Conservation (phyloP, 129 eudicot genomes). For the Oenanthe sinensis region DNA sequence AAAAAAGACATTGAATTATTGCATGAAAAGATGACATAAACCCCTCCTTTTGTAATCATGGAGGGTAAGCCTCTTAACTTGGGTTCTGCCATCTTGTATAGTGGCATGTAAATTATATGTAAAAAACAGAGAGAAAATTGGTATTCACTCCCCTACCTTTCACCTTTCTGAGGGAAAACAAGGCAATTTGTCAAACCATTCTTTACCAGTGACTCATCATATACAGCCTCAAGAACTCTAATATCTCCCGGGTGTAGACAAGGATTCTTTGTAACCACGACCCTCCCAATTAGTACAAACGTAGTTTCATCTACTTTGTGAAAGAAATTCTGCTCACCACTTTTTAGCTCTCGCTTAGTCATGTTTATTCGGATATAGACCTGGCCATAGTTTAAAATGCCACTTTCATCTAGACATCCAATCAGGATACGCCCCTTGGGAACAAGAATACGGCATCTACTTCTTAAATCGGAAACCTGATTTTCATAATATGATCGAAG, state of each 20-base stretch:
- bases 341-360: conserved; percentile 42
- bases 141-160: conserved; percentile 32
- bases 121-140: neutral
- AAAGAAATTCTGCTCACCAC: conserved; percentile 37
- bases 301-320: conserved; percentile 54
- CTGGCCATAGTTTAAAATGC: conserved; percentile 76
- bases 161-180: conserved; percentile 86
- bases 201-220: conserved; percentile 48
- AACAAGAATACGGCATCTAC: conserved; percentile 64
- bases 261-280: conserved; percentile 88
- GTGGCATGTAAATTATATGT: neutral
- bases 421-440: conserved; percentile 81
- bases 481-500: conserved; percentile 54
- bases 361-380: conserved; percentile 58
- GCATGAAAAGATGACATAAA: neutral
- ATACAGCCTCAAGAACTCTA: conserved; percentile 85
- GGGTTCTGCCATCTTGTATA: neutral
- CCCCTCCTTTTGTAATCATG: neutral
- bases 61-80: neutral
- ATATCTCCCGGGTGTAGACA: conserved; percentile 97
- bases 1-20: conserved; percentile 1
- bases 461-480: conserved; percentile 50
- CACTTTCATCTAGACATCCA: conserved; percentile 85
- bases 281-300: conserved; percentile 56
- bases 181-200: conserved; percentile 60